phyloP scores from a whole-genome alignment of 176 grass and related monocot genomes.

The Saccharum spontaneum region DNA sequence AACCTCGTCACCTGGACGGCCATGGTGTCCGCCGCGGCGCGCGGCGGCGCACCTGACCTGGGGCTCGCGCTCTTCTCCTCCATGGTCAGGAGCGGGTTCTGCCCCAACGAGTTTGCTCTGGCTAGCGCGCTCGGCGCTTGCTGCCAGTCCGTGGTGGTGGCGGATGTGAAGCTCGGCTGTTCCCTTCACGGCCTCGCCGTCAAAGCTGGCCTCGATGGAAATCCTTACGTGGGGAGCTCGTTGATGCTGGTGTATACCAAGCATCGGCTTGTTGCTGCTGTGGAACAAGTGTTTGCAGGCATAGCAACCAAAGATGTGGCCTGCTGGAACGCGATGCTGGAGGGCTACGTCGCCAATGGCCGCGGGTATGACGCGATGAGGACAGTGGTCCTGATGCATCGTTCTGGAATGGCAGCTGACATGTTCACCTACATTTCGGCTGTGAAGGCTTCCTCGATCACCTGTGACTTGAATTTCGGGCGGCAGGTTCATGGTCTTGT shows the following conservation, averaged over 20 bases:
- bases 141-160: not conserved
- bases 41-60: constrained; percentile 12
- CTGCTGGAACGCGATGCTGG: constrained; percentile 60
- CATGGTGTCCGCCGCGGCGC: constrained; percentile 40
- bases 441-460: constrained; percentile 43
- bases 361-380: constrained; percentile 15
- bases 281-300: constrained; percentile 26
- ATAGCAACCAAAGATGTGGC: constrained; percentile 26
- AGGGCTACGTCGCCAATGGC: constrained; percentile 38
- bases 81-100: constrained; percentile 46
- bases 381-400: constrained; percentile 21
- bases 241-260: constrained; percentile 55
- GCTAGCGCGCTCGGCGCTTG: constrained; percentile 31
- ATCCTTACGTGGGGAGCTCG: constrained; percentile 45
- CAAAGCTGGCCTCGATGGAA: constrained; percentile 27
- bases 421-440: constrained; percentile 44
- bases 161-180: not conserved
- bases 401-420: constrained; percentile 19
- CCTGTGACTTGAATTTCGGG: not conserved
- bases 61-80: constrained; percentile 15
- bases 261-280: constrained; percentile 19
- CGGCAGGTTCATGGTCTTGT: constrained; percentile 38
- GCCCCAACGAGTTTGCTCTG: constrained; percentile 51
- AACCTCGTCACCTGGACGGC: constrained; percentile 61
- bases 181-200: constrained; percentile 43